Base-by-base conservation (phyloP, 441 rosid species). In the Rhodomyrtus psidioides region DNA sequence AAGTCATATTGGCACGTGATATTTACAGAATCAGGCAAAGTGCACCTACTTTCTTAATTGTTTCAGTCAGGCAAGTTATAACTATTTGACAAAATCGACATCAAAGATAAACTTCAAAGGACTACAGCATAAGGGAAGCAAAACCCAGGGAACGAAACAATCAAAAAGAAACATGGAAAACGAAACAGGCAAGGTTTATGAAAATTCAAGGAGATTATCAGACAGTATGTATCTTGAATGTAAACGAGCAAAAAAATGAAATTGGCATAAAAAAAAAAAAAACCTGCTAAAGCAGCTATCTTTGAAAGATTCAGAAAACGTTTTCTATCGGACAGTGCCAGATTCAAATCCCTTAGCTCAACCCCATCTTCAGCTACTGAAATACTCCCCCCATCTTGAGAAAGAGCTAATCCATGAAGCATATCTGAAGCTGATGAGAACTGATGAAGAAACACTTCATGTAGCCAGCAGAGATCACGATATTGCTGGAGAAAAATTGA, bases 211-310 rank as follows among this genome's bases (percentile, higher is more conserved):
- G 26, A 70, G 79, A 39, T 70, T 39, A 39, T 70, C 42, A 34
- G 79, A 70, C 49, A 70, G n/a, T 12, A 70, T 70, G 46, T 70
- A 39, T 70, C n/a, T 24, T 70, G 49, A 34, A 21, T 70, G 57
- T 51, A 86, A 83, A 54, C 0, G 0, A 53, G 44, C 12, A 53
- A 54, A 42, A 44, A 62, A 19, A 24, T 10, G 2, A 12, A 21
- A 62, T 28, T 44, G 46, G 34, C 34, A 34, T 34, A 16, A 4
- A 65, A 15, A 85, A 30, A 86, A 49, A 55, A 49, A 70, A 55
- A 86, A 94, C 99, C 99, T 89, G 98, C 98, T 88, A 94, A 88
- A 87, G 92, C 91, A 89, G 98, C 96, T 88, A 96, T 95, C 93
- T 94, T 97, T 39, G 99, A 92, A 55, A 97, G 99, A 89, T 93